phyloP scores from a whole-genome alignment of 2,329 filamentous ascomycete genomes.

The Seiridium unicorne region DNA sequence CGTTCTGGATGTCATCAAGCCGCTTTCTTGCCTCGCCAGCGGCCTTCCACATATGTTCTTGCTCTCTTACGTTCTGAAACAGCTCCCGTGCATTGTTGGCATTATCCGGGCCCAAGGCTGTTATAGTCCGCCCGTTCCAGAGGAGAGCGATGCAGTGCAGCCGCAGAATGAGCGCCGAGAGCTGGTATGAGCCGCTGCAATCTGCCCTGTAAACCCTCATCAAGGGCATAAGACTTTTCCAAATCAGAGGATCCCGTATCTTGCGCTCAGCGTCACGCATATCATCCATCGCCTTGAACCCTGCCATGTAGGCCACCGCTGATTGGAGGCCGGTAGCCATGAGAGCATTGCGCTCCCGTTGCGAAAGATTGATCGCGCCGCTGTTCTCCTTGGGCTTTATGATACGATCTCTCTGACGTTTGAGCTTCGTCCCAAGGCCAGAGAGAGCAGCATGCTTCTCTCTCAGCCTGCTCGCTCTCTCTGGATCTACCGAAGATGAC shows the following conservation, averaged over 20 bases:
- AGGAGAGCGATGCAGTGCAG: constrained; percentile 27
- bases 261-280: constrained; percentile 42
- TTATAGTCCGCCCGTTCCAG: constrained; percentile 21
- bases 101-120: constrained; percentile 17
- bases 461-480: constrained; percentile 27
- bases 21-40: constrained; percentile 22
- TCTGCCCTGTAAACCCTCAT: constrained; percentile 22
- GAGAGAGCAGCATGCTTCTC: constrained; percentile 36
- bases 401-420: constrained; percentile 54
- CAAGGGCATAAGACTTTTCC: constrained; percentile 22
- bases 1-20: constrained; percentile 21
- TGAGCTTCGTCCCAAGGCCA: constrained; percentile 47
- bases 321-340: constrained; percentile 28
- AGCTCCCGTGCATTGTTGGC: constrained; percentile 18
- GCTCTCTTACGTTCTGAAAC: constrained; percentile 20
- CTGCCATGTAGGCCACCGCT: constrained; percentile 44
- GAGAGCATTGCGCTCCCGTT: constrained; percentile 23
- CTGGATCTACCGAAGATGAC: constrained; percentile 29
- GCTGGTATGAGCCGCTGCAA: constrained; percentile 16
- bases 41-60: constrained; percentile 25
- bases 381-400: constrained; percentile 20
- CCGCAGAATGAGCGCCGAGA: constrained; percentile 25
- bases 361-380: constrained; percentile 9
- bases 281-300: constrained; percentile 49
- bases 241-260: constrained; percentile 32